phyloP scores from a whole-genome alignment of 2,329 filamentous ascomycete species.

The Diplocarpon mali region DNA sequence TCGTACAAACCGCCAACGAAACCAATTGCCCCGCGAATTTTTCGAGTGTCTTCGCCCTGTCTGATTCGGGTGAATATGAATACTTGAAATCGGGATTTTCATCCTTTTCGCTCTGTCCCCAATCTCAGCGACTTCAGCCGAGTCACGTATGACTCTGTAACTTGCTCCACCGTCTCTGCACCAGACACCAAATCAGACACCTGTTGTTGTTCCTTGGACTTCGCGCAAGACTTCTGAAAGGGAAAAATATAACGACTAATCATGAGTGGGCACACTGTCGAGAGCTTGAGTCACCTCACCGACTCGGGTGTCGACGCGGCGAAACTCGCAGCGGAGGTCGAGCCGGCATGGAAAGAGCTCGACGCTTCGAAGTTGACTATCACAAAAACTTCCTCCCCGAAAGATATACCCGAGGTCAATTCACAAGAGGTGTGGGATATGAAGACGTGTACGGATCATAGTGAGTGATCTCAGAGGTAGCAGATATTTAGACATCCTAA shows the following conservation, averaged over 20 bases:
- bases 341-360: constrained; percentile 28
- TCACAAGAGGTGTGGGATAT: constrained; percentile 11
- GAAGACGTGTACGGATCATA: constrained; percentile 8
- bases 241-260: background rate
- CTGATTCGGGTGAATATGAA: too few species aligned
- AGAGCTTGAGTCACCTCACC: constrained; percentile 15
- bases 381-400: constrained; percentile 37
- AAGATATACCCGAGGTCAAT: constrained; percentile 33
- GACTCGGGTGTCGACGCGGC: constrained; percentile 10
- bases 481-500: background rate
- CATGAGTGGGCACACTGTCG: constrained; percentile 16
- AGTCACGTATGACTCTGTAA: too few species aligned
- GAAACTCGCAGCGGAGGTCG: constrained; percentile 3
- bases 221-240: too few species aligned
- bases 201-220: too few species aligned
- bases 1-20: too few species aligned
- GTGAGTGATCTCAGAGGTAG: background rate
- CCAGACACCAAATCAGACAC: too few species aligned
- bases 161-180: too few species aligned
- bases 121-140: too few species aligned
- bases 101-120: too few species aligned
- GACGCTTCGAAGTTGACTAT: constrained; percentile 50
- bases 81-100: too few species aligned
- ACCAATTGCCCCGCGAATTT: too few species aligned
- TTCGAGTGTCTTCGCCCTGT: too few species aligned